Evolutionary conservation across 2,329 filamentous ascomycete genomes (phyloP).

Genomic region (Monosporascus ibericus): DNA sequence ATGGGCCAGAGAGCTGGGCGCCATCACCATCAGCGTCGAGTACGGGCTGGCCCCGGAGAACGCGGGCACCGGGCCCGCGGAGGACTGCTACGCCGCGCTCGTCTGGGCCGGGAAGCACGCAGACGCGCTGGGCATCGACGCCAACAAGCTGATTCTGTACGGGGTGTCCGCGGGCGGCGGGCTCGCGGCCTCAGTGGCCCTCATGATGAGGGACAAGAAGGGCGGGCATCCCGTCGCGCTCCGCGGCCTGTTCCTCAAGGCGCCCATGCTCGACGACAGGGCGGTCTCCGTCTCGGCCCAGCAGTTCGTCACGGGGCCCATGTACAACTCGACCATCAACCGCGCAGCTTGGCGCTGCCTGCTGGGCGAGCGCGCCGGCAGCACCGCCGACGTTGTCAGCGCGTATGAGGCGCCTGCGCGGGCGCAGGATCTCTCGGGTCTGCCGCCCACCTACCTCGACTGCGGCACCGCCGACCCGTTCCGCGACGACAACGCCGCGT

Average conservation of each 20-base stretch:
- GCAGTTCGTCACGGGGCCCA: constrained; percentile 24
- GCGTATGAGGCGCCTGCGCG: constrained; percentile 26
- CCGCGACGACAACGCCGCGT: constrained; percentile 28
- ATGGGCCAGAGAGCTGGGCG: constrained; percentile 24
- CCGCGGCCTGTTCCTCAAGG: constrained; percentile 31
- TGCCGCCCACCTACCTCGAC: constrained; percentile 30
- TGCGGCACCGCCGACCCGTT: constrained; percentile 28
- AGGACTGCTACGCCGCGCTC: constrained; percentile 34
- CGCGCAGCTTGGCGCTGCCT: constrained; percentile 25
- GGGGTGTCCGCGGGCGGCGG: constrained; percentile 54
- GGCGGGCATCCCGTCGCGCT: constrained; percentile 20
- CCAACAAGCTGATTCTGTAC: constrained; percentile 44
- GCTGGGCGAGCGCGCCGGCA: constrained; percentile 21
- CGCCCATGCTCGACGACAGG: constrained; percentile 37
- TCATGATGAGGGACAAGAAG: constrained; percentile 38
- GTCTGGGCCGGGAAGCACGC: constrained; percentile 26
- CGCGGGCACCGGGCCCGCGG: constrained; percentile 19
- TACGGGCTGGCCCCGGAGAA: constrained; percentile 27
- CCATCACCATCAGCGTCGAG: constrained; percentile 26
- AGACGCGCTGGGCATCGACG: constrained; percentile 32
- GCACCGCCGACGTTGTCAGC: constrained; percentile 12
- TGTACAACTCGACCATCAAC: constrained; percentile 24
- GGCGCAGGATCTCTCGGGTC: constrained; percentile 19
- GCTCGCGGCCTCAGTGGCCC: constrained; percentile 45
- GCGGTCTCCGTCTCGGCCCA: constrained; percentile 22